A percentile compares a stretch with the other conserved stretches of the same genome.
Evolutionary conservation across 2,329 filamentous ascomycete genomes (phyloP).

Genomic region (Cercospora sp.): DNA sequence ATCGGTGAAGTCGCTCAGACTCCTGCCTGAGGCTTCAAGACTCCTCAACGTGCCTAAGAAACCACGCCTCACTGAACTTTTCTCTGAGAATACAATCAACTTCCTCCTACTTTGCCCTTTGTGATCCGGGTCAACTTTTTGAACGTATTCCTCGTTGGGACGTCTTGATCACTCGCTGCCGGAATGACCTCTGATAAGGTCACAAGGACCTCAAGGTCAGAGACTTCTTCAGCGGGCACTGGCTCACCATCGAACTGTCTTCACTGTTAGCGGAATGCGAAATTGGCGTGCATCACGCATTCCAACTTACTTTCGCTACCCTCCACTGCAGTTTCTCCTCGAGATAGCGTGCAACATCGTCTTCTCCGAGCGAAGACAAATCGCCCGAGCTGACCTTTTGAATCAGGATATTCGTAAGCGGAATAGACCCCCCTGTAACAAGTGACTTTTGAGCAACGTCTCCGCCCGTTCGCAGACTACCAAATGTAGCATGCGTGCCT

Average conservation of each 20-base stretch:
- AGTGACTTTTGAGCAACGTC: constrained; percentile 28
- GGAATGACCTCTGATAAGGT: constrained; percentile 43
- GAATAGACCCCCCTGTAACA: constrained; percentile 13
- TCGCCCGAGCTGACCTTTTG: constrained; percentile 13
- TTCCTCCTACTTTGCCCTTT: constrained; percentile 27
- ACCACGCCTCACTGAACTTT: neutral
- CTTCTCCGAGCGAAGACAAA: constrained; percentile 13
- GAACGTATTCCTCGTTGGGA: constrained; percentile 43
- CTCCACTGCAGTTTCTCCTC: constrained; percentile 11
- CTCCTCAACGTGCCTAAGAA: neutral
- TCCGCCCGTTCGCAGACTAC: neutral
- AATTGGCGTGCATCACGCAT: no score
- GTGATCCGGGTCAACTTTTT: constrained; percentile 25
- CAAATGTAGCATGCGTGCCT: constrained; percentile 58
- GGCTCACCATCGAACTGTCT: constrained; percentile 41
- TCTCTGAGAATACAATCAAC: constrained; percentile 13
- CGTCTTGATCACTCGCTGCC: constrained; percentile 37
- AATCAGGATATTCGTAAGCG: constrained; percentile 14
- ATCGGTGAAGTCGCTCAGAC: neutral
- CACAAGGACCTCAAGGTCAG: constrained; percentile 44
- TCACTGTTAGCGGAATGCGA: neutral
- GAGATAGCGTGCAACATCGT: constrained; percentile 9
- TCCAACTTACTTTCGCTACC: no score
- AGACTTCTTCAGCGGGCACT: constrained; percentile 38
- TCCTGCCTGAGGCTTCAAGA: neutral